Evolutionary conservation across 768 basidiomycete species (phyloP), one percentile per base, ranked within the genome.

Genomic region (Leccinum variicolor): DNA sequence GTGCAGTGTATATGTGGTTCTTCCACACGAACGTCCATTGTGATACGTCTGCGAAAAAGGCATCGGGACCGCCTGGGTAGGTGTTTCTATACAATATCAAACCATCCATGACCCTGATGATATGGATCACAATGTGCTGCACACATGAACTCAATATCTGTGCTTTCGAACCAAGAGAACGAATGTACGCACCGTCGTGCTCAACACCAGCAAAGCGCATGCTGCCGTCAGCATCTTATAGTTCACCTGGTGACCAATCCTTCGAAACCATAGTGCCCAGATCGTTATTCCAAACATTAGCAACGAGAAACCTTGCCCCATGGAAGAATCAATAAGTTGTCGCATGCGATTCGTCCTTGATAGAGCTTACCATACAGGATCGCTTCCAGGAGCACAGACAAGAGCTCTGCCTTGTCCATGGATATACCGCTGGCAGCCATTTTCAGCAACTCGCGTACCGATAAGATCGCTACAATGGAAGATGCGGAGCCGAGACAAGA

Each of bases 231-330:
- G 6, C 65, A 70, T 69, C 26, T 48, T 58, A 9, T 7, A 31
- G 47, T 74, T 67, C 41, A 72, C 23, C 8, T 46, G 36, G 15
- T 36, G 21, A 11, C 52, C 52, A 10, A 51, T 36, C 9, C 39
- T 60, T 19, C 54, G 51, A 17, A 48, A 50, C 5, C 58, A 41
- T 19, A 75, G 26, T 1, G 55, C 62, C 62, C 67, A 70, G 14
- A 75, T 49, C 1, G 73, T 71, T 6, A 62, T 63, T 9, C 65
- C 61, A 57, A 72, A 75, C 74, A 75, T 74, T 31, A 75, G 53
- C 26, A 74, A 34, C 6, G 73, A 75, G 53, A 75, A 72, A 0
- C 74, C 74, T 75, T n/a, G 28, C 1, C 2, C 15, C n/a, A 13
- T 51, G 13, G n/a, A 26, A 17, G 2, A 9, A 10, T 60, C n/a